Percentiles rank a stretch among this genome's conserved stretches.
Evolutionary conservation across 331 rosid genomes (phyloP).

Genomic region (Acacia pycnantha): DNA sequence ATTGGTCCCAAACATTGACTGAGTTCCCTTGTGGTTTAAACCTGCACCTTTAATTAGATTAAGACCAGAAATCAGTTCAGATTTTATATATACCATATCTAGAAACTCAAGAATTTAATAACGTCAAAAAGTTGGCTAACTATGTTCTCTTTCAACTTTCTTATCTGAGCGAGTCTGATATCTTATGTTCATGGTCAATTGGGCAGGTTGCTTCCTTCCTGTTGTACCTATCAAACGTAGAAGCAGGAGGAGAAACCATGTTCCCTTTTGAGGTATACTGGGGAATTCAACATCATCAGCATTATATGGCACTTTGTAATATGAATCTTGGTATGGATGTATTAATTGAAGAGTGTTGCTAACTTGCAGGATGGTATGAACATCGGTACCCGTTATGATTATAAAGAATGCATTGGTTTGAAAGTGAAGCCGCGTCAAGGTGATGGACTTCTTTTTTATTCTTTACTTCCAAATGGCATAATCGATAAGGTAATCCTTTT

Average conservation of each 20-base stretch:
- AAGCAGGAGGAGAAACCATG: constrained; percentile 57
- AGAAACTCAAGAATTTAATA: background rate
- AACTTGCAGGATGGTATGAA: constrained; percentile 40
- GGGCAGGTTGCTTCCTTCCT: constrained; percentile 51
- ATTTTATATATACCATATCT: background rate
- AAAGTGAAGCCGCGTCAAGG: constrained; percentile 53
- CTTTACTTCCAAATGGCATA: constrained; percentile 42
- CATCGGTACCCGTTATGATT: constrained; percentile 30
- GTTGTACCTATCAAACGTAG: constrained; percentile 46
- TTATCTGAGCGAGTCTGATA: background rate
- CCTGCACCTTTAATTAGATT: background rate
- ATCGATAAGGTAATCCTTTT: constrained; percentile 37
- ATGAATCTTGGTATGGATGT: constrained; percentile 10
- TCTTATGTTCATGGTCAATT: constrained; percentile 5
- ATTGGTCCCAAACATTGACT: background rate
- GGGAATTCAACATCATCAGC: background rate
- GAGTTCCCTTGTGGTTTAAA: background rate
- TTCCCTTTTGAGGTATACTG: constrained; percentile 47
- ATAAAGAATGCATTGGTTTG: constrained; percentile 40
- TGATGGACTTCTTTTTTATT: constrained; percentile 46
- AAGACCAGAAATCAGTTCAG: background rate
- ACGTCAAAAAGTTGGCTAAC: background rate
- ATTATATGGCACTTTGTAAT: background rate
- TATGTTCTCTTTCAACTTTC: background rate
- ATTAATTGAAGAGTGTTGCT: background rate